Base-by-base conservation (phyloP, 176 grass and related monocot genomes). In the Cenchrus fungigraminus region DNA sequence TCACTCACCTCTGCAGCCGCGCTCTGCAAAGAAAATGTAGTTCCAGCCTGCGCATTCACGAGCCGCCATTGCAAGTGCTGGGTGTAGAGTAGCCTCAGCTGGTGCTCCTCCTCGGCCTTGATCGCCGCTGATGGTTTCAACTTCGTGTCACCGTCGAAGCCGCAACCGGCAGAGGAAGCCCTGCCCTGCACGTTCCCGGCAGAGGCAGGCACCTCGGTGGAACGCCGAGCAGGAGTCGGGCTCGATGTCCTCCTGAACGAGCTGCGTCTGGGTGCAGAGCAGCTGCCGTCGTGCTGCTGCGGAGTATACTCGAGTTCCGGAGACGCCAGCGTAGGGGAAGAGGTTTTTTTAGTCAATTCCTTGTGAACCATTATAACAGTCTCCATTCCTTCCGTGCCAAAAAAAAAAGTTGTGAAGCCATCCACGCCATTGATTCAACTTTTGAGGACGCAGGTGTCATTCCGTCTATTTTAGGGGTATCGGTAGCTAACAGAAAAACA, bases 101-200 rank as follows among this genome's bases (percentile, higher is more conserved):
- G 55, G 77, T 97, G 94, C 34, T 92, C 94, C 55, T 93, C 87
- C 31, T 93, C 91, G 8, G 87, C 58, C 69, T 80, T 88, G 11
- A 46, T 37, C 37, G 37, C 88, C 40, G 81, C 66, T 31, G 59
- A 65, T 32, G 82, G 79, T 73, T 57, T 91, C 64, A 73, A 46
- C 58, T 67, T 90, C 9, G 67, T 37, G 79, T 86, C 90, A 11
- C 68, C 75, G 31, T 78, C 51, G n/a, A 59, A 12, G 44, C 40
- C 22, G 55, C 42, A 71, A 4, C 32, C 7, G 12, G 20, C 6
- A 15, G 45, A 74, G 42, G 17, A 70, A 28, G 25, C 17, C 40
- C 10, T 78, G 3, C 28, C 12, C 51, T 22, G 80, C 22, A n/a
- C 46, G 79, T 74, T 82, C 74, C 44, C 73, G 14, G 77, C 51